Conservation (phyloP, 768 basidiomycete genomes). For the Grammothele lineata region DNA sequence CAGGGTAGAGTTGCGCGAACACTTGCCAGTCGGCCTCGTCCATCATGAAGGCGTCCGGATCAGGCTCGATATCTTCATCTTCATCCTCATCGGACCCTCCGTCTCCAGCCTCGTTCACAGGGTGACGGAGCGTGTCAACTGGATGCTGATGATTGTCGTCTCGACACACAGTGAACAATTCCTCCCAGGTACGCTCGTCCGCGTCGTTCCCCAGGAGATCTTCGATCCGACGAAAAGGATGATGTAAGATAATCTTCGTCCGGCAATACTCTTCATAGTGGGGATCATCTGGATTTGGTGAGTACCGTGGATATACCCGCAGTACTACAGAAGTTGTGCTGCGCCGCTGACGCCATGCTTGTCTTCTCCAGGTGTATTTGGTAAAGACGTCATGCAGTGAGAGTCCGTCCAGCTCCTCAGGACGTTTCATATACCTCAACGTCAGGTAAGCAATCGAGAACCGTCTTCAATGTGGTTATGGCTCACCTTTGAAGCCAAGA, state of each 20-base stretch:
- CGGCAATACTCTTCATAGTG: neutral
- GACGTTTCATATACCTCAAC: neutral
- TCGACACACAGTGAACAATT: neutral
- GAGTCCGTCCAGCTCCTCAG: neutral
- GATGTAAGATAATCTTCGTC: neutral
- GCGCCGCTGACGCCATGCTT: neutral
- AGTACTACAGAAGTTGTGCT: neutral
- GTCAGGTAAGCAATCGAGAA: too few species aligned
- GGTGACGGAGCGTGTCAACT: neutral
- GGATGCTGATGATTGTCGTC: neutral
- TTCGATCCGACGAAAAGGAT: neutral
- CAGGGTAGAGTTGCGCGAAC: slow-evolving; percentile 6
- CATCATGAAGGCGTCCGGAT: slow-evolving; percentile 1
- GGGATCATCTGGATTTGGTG: neutral
- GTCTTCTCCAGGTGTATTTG: neutral
- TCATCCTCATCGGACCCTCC: slow-evolving; percentile 9
- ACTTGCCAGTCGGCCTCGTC: slow-evolving; percentile 17
- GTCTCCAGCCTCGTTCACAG: neutral
- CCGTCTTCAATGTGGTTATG: too few species aligned
- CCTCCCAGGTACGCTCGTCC: neutral
- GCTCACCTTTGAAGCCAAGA: neutral
- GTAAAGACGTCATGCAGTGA: neutral
- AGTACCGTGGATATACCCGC: neutral
- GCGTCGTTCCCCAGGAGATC: neutral
- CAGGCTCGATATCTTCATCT: slow-evolving; percentile 3